Conservation (phyloP, 179 eudicot genomes). For the Spergularia azorica region DNA sequence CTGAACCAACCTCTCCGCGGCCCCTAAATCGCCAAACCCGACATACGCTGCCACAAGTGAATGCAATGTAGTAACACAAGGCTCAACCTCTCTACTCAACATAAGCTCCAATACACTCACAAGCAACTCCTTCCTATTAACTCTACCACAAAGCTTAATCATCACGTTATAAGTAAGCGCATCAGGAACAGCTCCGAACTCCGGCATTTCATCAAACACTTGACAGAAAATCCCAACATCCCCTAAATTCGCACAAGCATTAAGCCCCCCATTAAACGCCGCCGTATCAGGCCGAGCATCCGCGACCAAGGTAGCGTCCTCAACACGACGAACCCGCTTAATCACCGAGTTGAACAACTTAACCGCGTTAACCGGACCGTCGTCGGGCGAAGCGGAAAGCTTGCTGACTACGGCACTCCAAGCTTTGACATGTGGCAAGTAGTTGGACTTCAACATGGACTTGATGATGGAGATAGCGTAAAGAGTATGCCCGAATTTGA, state of each 20-base stretch:
- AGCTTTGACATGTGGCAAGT: slow-evolving; percentile 93
- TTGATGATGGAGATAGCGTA: slow-evolving; percentile 71
- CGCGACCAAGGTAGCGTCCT: slow-evolving; percentile 36
- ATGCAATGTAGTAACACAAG: slow-evolving; percentile 82
- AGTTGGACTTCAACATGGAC: slow-evolving; percentile 82
- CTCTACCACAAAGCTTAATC: slow-evolving; percentile 79
- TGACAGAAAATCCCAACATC: slow-evolving; percentile 53
- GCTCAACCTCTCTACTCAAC: slow-evolving; percentile 50
- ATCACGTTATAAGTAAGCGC: slow-evolving; percentile 84
- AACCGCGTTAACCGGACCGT: slow-evolving; percentile 70
- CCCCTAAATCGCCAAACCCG: slow-evolving; percentile 78
- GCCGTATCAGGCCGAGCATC: slow-evolving; percentile 79
- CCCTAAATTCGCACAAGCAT: slow-evolving; percentile 89
- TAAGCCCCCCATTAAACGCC: slow-evolving; percentile 80
- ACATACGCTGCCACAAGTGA: slow-evolving; percentile 95
- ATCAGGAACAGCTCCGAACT: slow-evolving; percentile 70
- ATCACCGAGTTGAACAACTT: slow-evolving; percentile 48
- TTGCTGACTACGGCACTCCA: slow-evolving; percentile 91
- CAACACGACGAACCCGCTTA: slow-evolving; percentile 46
- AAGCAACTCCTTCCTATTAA: slow-evolving; percentile 75
- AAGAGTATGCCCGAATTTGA: slow-evolving; percentile 67
- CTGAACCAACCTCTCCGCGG: slow-evolving; percentile 78
- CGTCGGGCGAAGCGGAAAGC: slow-evolving; percentile 63
- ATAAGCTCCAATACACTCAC: slow-evolving; percentile 71
- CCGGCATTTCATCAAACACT: slow-evolving; percentile 79